Evolutionary conservation across 116 monocot genomes (phyloP).

Genomic region (Papilionanthe hybrid): DNA sequence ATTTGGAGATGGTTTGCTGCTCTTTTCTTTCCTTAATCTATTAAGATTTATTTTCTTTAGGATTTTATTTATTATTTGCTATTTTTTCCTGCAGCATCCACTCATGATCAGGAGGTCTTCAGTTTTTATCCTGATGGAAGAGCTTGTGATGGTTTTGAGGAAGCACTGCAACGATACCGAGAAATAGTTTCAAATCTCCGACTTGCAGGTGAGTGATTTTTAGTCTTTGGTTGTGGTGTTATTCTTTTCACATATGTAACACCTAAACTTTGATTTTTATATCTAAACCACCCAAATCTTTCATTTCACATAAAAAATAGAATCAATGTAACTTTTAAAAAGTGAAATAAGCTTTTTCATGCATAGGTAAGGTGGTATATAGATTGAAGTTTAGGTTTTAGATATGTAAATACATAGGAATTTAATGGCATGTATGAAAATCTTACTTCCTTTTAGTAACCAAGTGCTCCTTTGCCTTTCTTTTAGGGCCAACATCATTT

Average conservation of each 20-base stretch:
- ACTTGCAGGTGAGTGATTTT: slow-evolving; percentile 43
- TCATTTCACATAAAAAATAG: too few relatives aligned
- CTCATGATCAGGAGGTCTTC: slow-evolving; percentile 81
- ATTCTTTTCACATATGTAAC: background rate
- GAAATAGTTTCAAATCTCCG: slow-evolving; percentile 67
- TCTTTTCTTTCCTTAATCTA: background rate
- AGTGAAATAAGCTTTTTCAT: too few relatives aligned
- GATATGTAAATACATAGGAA: too few relatives aligned
- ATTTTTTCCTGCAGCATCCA: slow-evolving; percentile 42
- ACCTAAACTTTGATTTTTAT: too few relatives aligned
- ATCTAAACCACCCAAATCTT: too few relatives aligned
- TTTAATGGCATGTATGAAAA: too few relatives aligned
- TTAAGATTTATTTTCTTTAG: background rate
- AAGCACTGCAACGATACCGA: slow-evolving; percentile 60
- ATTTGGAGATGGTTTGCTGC: slow-evolving; percentile 72
- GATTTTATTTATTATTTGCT: background rate
- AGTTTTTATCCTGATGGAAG: slow-evolving; percentile 58
- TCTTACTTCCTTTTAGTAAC: background rate
- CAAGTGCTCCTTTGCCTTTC: background rate
- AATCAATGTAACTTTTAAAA: too few relatives aligned
- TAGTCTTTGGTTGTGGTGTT: slow-evolving; percentile 3
- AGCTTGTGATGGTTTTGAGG: slow-evolving; percentile 75
- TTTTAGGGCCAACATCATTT: slow-evolving; percentile 87
- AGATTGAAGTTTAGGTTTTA: too few relatives aligned
- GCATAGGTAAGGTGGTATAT: too few relatives aligned